phyloP scores from a whole-genome alignment of 805 yeast genomes.

The Zygoascus tannicola region DNA sequence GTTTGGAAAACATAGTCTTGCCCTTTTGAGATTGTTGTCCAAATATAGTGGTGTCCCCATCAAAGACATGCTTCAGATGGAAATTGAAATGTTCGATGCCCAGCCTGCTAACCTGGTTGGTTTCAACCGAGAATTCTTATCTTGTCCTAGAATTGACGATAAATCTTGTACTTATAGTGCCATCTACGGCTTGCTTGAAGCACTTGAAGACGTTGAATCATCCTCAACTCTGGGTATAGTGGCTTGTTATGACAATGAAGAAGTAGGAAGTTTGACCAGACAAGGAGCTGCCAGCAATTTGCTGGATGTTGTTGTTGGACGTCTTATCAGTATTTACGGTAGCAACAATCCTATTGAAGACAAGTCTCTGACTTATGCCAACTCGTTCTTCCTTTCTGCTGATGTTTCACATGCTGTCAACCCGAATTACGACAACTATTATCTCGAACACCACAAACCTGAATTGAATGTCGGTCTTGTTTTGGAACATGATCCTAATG shows the following conservation, averaged over 20 bases:
- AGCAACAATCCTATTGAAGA: constrained; percentile 25
- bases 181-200: constrained; percentile 42
- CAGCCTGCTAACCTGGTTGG: constrained; percentile 74
- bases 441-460: constrained; percentile 68
- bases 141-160: constrained; percentile 77
- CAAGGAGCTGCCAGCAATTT: constrained; percentile 76
- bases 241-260: constrained; percentile 70
- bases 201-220: constrained; percentile 28
- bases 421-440: constrained; percentile 57
- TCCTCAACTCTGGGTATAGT: constrained; percentile 38
- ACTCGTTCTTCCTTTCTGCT: constrained; percentile 67
- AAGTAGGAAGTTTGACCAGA: constrained; percentile 65
- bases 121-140: constrained; percentile 58
- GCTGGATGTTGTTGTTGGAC: constrained; percentile 47
- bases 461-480: constrained; percentile 67
- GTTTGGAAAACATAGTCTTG: constrained; percentile 55
- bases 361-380: constrained; percentile 43
- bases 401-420: constrained; percentile 74
- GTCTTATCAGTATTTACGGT: constrained; percentile 28
- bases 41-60: constrained; percentile 47
- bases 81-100: constrained; percentile 68
- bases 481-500: constrained; percentile 63
- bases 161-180: constrained; percentile 73
- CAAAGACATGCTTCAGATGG: constrained; percentile 54
- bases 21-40: constrained; percentile 57